Evolutionary conservation across 164 flowering plant species (phyloP).

Genomic region (Umbilicus rupestris): DNA sequence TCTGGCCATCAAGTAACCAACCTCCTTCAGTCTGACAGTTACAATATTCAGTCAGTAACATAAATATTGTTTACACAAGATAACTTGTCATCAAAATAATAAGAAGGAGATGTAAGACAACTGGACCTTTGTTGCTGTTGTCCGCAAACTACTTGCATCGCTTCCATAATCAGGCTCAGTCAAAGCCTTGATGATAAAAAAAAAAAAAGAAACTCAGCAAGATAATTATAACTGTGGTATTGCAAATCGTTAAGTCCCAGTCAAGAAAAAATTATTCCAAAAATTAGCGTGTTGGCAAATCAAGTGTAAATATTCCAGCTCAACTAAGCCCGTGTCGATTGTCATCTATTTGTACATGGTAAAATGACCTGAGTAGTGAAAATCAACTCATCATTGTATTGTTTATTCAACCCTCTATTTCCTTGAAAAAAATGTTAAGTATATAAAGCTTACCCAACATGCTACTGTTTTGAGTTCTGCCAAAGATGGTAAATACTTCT

Average conservation of each 20-base stretch:
- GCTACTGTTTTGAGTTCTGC: constrained; percentile 55
- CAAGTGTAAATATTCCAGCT: background rate
- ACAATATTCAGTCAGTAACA: background rate
- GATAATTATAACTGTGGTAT: background rate
- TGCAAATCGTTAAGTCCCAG: too few relatives aligned
- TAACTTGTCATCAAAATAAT: background rate
- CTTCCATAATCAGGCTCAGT: constrained; percentile 96
- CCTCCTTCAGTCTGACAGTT: constrained; percentile 72
- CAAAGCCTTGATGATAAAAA: constrained; percentile 37
- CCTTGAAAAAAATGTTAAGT: too few relatives aligned
- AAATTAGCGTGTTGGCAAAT: too few relatives aligned
- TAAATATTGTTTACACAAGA: background rate
- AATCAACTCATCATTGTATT: too few relatives aligned
- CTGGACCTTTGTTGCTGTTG: constrained; percentile 80
- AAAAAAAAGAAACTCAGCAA: background rate
- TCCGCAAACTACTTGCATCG: constrained; percentile 80
- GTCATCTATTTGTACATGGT: background rate
- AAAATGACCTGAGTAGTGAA: background rate
- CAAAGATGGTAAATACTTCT: constrained; percentile 78
- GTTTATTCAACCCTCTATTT: too few relatives aligned
- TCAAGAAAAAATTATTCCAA: background rate
- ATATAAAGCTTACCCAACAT: constrained; percentile 64
- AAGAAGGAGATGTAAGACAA: background rate
- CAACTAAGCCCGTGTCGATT: background rate
- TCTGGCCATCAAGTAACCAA: constrained; percentile 90